Percentiles rank a stretch among this genome's conserved stretches.
phyloP scores from a whole-genome alignment of 495 filamentous ascomycete species.

The Neurospora terricola region DNA sequence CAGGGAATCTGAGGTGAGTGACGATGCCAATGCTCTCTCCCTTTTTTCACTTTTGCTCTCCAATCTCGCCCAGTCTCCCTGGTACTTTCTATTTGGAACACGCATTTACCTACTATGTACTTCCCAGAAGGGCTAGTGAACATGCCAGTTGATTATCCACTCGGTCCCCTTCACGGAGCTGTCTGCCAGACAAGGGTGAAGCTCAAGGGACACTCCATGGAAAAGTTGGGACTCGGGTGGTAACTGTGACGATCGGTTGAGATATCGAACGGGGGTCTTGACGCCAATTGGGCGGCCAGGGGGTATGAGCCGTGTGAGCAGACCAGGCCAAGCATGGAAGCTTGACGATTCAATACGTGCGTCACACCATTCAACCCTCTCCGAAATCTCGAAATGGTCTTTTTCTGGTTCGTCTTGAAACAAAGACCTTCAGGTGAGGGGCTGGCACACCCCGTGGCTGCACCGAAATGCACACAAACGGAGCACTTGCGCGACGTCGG shows the following conservation, averaged over 20 bases:
- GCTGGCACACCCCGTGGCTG: neutral
- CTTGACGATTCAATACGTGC: conserved; percentile 5
- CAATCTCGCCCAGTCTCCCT: neutral
- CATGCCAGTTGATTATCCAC: neutral
- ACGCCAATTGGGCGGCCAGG: neutral
- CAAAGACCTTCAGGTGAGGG: neutral
- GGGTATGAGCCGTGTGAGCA: neutral
- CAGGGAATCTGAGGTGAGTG: neutral
- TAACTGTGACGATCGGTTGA: conserved; percentile 1
- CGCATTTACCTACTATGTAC: neutral
- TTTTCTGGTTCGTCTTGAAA: neutral
- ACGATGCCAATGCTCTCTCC: neutral
- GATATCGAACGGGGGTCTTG: conserved; percentile 1
- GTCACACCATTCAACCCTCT: conserved; percentile 4
- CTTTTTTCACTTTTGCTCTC: neutral
- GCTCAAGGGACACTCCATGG: neutral
- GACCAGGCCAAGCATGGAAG: neutral
- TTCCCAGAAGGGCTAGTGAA: neutral
- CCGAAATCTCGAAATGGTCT: neutral
- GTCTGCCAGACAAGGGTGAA: neutral
- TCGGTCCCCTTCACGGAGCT: neutral
- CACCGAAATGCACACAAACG: neutral
- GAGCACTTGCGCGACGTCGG: neutral
- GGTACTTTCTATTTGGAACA: neutral
- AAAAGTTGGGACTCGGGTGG: neutral